These are phyloP conservation scores for Lanmaoa rubissima DNA, from an alignment of 768 basidiomycete genomes.

Conservation along the genomic window DNA sequence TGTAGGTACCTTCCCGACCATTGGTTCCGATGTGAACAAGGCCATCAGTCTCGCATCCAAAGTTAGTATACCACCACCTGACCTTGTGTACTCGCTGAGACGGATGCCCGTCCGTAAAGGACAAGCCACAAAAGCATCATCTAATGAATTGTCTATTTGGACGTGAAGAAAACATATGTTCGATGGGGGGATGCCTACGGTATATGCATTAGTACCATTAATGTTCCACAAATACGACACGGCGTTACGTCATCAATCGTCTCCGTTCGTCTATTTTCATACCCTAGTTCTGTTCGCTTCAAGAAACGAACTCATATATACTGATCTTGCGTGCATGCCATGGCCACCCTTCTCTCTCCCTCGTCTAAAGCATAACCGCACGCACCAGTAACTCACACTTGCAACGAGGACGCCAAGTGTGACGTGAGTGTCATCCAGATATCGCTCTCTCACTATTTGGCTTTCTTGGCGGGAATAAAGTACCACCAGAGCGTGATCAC, in stretches of 20 bases:
- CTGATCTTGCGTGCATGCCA: neutral
- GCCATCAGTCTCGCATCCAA: too few species aligned
- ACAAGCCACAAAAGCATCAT: too few species aligned
- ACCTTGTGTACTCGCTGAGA: too few species aligned
- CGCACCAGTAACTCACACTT: neutral
- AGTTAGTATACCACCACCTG: too few species aligned
- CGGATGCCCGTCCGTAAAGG: too few species aligned
- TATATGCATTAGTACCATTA: slow-evolving; percentile 8
- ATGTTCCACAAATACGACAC: slow-evolving; percentile 10
- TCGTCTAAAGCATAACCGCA: neutral
- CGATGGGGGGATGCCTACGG: neutral
- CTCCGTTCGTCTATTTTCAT: neutral
- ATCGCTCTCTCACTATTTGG: slow-evolving; percentile 2
- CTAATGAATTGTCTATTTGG: too few species aligned
- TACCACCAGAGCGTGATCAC: slow-evolving; percentile 65
- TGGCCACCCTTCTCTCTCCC: neutral
- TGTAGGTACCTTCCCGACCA: too few species aligned
- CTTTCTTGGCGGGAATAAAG: slow-evolving; percentile 45
- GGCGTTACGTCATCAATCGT: slow-evolving; percentile 13
- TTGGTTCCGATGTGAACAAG: too few species aligned
- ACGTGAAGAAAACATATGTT: neutral
- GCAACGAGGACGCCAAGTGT: neutral
- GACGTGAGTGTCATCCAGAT: neutral
- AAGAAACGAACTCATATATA: neutral
- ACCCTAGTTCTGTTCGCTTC: neutral